Conservation (phyloP, 139 green algal species). For the Tetraselmis striata region DNA sequence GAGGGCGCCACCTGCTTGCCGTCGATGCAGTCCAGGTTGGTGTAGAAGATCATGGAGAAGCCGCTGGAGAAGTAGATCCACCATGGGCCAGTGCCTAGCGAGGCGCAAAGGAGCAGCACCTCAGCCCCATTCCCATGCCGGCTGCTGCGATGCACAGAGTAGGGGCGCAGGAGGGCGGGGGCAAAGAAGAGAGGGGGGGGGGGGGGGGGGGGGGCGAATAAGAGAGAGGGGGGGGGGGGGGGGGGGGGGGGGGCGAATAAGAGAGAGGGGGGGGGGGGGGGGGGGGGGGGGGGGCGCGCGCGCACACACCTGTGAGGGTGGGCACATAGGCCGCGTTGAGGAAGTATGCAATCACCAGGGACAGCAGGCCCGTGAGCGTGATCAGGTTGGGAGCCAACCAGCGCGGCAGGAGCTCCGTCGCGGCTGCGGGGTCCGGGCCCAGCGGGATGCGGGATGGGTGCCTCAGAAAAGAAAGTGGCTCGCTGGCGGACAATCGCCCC, state of each 20-base stretch:
- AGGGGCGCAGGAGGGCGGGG: no score
- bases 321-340: constrained; percentile 47
- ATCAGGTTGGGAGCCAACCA: constrained; percentile 95
- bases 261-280: constrained; percentile 1
- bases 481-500: no score
- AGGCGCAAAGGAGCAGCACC: background rate
- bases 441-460: no score
- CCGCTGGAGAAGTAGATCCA: constrained; percentile 60
- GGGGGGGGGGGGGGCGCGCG: background rate
- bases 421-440: no score
- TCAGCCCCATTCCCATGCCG: no score
- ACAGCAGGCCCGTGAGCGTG: constrained; percentile 65
- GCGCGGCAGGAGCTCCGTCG: constrained; percentile 45
- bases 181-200: no score
- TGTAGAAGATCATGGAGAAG: constrained; percentile 47
- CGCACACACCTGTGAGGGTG: background rate
- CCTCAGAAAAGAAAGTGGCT: no score
- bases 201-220: no score
- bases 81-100: constrained; percentile 33
- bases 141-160: no score
- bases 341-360: constrained; percentile 52
- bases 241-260: no score
- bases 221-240: no score
- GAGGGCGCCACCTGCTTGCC: constrained; percentile 22
- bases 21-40: constrained; percentile 91